These are phyloP conservation scores for Eimeria necatrix DNA, from an alignment of 169 alveolate genomes.

Conservation along the genomic window DNA sequence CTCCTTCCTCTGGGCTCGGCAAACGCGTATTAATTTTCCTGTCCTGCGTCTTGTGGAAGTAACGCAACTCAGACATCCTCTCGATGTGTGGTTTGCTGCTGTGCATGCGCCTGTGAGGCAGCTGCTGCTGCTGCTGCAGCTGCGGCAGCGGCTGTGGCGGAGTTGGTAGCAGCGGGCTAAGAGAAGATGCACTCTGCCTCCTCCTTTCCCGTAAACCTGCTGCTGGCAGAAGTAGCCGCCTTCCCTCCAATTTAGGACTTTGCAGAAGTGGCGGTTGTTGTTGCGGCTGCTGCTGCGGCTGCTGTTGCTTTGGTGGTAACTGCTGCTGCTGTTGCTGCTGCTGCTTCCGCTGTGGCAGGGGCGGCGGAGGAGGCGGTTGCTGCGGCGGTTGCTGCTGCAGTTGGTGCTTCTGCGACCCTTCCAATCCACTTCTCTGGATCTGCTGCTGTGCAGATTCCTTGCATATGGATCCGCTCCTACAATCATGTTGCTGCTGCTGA, in stretches of 20 bases:
- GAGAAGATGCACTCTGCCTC: not conserved
- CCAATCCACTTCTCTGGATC: not conserved
- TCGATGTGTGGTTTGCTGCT: conserved; percentile 41
- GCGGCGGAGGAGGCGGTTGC: not conserved
- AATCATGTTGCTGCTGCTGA: conserved; percentile 28
- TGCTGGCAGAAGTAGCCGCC: conserved; percentile 31
- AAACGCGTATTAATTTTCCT: not conserved
- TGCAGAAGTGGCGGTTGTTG: conserved; percentile 17
- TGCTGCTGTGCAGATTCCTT: not conserved
- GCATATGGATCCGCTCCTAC: not conserved
- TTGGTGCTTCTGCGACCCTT: not conserved
- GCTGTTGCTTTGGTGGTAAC: not conserved
- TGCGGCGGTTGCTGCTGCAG: conserved; percentile 11
- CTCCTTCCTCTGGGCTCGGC: not conserved
- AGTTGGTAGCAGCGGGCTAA: conserved; percentile 10
- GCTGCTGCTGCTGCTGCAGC: conserved; percentile 50
- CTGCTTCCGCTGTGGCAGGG: not conserved
- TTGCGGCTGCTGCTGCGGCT: conserved; percentile 45
- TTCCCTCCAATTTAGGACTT: not conserved
- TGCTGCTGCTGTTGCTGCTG: not conserved
- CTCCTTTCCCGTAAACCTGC: conserved; percentile 4
- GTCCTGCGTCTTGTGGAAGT: not conserved
- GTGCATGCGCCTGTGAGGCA: conserved; percentile 17
- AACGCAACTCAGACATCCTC: not conserved
- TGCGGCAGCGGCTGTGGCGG: conserved; percentile 20